These are phyloP conservation scores for Stephania japonica DNA, from an alignment of 164 flowering plant genomes.

Conservation along the genomic window DNA sequence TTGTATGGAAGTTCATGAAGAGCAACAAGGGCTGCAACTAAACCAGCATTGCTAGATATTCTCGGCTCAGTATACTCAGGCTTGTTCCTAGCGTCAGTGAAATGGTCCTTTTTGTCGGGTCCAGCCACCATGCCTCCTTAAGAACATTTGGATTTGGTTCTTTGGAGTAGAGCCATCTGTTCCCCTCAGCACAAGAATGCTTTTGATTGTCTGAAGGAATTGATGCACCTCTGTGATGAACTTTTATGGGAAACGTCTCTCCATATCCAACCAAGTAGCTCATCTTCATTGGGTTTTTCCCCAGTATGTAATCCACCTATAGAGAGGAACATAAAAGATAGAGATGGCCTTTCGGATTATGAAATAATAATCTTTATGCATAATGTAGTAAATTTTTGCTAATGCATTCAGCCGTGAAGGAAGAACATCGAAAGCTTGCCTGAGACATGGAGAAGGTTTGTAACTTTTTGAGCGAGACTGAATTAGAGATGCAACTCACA, in stretches of 20 bases:
- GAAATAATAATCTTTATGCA: background rate
- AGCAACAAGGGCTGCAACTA: slow-evolving; percentile 70
- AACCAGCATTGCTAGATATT: slow-evolving; percentile 62
- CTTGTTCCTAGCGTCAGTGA: slow-evolving; percentile 37
- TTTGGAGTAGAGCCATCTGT: slow-evolving; percentile 36
- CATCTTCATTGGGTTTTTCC: slow-evolving; percentile 68
- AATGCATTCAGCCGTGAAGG: background rate
- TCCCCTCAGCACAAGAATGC: slow-evolving; percentile 43
- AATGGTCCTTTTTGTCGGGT: slow-evolving; percentile 44
- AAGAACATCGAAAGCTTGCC: slow-evolving; percentile 19
- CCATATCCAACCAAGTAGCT: slow-evolving; percentile 73
- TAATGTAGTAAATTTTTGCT: background rate
- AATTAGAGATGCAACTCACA: slow-evolving; percentile 24
- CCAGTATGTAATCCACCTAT: slow-evolving; percentile 58
- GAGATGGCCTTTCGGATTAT: background rate
- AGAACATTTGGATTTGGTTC: slow-evolving; percentile 45
- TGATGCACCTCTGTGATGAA: slow-evolving; percentile 65
- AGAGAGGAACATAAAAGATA: background rate
- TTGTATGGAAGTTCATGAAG: slow-evolving; percentile 34
- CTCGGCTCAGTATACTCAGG: slow-evolving; percentile 52
- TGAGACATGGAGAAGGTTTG: slow-evolving; percentile 47
- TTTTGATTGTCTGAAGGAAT: slow-evolving; percentile 38
- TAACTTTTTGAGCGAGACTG: slow-evolving; percentile 30
- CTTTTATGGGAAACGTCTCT: slow-evolving; percentile 38
- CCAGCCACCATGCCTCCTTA: slow-evolving; percentile 68